phyloP scores from a whole-genome alignment of 1,284 basidiomycete genomes.

The Athelia psychrophila region DNA sequence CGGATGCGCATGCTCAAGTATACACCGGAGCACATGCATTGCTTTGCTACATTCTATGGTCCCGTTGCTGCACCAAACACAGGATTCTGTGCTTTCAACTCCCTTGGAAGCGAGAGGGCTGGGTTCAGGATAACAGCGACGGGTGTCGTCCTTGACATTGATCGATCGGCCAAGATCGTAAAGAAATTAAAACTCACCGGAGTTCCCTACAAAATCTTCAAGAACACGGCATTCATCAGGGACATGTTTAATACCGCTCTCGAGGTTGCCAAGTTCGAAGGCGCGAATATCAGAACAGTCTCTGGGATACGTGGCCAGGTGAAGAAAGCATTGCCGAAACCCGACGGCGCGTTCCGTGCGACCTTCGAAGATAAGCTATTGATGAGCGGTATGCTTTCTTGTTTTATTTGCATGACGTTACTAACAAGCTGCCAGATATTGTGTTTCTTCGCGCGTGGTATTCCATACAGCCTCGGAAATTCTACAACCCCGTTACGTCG shows the following conservation, averaged over 20 bases:
- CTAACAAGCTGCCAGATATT: slow-evolving; percentile 63
- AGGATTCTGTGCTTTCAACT: slow-evolving; percentile 97
- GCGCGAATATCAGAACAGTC: slow-evolving; percentile 93
- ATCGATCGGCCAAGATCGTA: slow-evolving; percentile 90
- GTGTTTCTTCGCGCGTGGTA: slow-evolving; percentile 98
- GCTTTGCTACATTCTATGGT: slow-evolving; percentile 95
- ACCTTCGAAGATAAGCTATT: slow-evolving; percentile 98
- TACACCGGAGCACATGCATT: slow-evolving; percentile 99
- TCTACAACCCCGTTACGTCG: slow-evolving; percentile 96
- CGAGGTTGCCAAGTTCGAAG: slow-evolving; percentile 98
- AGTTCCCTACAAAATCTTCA: slow-evolving; percentile 94
- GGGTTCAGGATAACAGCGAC: slow-evolving; percentile 93
- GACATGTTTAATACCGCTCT: slow-evolving; percentile 95
- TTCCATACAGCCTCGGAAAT: slow-evolving; percentile 90
- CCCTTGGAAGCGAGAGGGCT: slow-evolving; percentile 60
- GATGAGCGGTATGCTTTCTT: slow-evolving; percentile 76
- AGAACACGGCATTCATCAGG: slow-evolving; percentile 98
- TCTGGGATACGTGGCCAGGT: slow-evolving; percentile 96
- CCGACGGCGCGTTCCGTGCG: slow-evolving; percentile 93
- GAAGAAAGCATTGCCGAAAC: slow-evolving; percentile 93
- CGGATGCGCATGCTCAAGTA: slow-evolving; percentile 99
- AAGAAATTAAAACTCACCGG: slow-evolving; percentile 99
- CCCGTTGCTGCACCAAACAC: slow-evolving; percentile 92
- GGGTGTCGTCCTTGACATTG: slow-evolving; percentile 93
- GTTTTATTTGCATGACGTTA: slow-evolving; percentile 1